These are phyloP conservation scores for Fagopyrum tataricum DNA, from an alignment of 148 eudicot species.

Conservation along the genomic window DNA sequence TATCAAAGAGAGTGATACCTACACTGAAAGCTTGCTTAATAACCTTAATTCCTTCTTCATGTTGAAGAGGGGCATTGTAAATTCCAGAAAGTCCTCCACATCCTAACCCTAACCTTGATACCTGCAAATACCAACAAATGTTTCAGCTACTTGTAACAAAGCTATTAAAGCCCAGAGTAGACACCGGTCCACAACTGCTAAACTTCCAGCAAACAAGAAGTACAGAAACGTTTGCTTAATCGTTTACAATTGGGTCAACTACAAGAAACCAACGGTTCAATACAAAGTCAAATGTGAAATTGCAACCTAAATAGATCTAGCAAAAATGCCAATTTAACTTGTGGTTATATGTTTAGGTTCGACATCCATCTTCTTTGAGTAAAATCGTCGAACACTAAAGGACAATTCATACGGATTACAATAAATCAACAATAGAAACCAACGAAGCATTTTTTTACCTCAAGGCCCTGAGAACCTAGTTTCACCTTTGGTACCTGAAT, in stretches of 20 bases:
- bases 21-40: conserved; percentile 31
- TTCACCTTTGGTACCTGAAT: conserved; percentile 5
- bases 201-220: too few species aligned
- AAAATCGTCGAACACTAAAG: conserved; percentile 1
- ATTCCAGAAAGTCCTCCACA: conserved; percentile 40
- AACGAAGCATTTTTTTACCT: not conserved
- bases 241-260: too few species aligned
- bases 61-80: conserved; percentile 34
- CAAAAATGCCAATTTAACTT: too few species aligned
- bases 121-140: conserved; percentile 17
- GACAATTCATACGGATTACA: not conserved
- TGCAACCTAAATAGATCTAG: too few species aligned
- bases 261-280: too few species aligned
- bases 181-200: too few species aligned
- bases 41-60: conserved; percentile 34
- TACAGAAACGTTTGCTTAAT: too few species aligned
- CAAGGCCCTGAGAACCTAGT: conserved; percentile 3
- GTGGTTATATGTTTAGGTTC: too few species aligned
- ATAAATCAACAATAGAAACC: not conserved
- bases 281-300: too few species aligned
- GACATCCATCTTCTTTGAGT: not conserved
- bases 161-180: too few species aligned
- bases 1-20: conserved; percentile 46
- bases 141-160: too few species aligned
- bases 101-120: conserved; percentile 44